Conservation (phyloP, 169 alveolate species). For the Cryptosporidium xiaoi region DNA sequence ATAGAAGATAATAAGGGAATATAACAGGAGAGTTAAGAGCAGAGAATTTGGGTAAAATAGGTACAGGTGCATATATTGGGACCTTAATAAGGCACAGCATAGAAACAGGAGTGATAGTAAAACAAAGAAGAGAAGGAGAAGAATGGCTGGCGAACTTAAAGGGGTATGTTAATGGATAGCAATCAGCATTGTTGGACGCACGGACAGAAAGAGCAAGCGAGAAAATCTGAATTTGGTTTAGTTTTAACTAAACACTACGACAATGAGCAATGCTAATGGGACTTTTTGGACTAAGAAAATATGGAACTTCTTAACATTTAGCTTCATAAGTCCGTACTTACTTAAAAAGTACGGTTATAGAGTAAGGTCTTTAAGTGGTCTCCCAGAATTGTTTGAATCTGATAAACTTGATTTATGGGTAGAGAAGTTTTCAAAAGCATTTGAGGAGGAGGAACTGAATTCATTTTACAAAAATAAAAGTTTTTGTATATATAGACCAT, state of each 20-base stretch:
- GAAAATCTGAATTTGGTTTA: background rate
- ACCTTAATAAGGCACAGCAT: too few relatives aligned
- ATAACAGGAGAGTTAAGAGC: too few relatives aligned
- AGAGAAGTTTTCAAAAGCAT: conserved; percentile 19
- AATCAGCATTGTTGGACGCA: background rate
- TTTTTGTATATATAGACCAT: conserved; percentile 26
- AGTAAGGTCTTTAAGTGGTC: conserved; percentile 25
- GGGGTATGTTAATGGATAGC: background rate
- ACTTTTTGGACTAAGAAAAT: background rate
- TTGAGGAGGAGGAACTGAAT: conserved; percentile 36
- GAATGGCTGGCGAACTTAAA: background rate
- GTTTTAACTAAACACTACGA: background rate
- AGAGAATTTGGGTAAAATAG: too few relatives aligned
- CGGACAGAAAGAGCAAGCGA: background rate
- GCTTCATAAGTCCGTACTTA: conserved; percentile 38
- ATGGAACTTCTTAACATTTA: conserved; percentile 34
- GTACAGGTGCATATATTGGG: too few relatives aligned
- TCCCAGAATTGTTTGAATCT: conserved; percentile 36
- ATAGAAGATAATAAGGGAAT: too few relatives aligned
- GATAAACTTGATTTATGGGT: conserved; percentile 62
- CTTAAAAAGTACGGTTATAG: conserved; percentile 6
- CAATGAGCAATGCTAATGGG: background rate
- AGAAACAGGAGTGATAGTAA: background rate
- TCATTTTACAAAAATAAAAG: conserved; percentile 25
- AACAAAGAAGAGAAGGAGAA: background rate